Conservation (phyloP, 352 stramenopile genomes). For the Phytophthora idaei region DNA sequence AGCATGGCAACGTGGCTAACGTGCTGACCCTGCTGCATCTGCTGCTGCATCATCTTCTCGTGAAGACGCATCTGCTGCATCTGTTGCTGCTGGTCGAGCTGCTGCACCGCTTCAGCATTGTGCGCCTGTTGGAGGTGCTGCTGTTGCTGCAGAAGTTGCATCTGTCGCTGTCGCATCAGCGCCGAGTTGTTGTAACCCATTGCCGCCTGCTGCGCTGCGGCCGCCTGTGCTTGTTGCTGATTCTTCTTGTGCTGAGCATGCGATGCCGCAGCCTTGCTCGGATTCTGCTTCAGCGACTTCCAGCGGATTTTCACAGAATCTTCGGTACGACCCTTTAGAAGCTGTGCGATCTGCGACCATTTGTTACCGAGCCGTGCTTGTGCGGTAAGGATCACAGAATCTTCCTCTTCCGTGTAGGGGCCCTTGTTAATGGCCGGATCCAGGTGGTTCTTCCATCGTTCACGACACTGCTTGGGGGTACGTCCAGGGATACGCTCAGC, state of each 20-base stretch:
- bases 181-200: slow-evolving; percentile 68
- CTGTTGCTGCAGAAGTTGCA: slow-evolving; percentile 78
- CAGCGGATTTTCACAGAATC: slow-evolving; percentile 95
- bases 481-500: slow-evolving; percentile 92
- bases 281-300: slow-evolving; percentile 90
- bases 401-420: slow-evolving; percentile 95
- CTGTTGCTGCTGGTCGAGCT: slow-evolving; percentile 78
- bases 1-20: slow-evolving; percentile 48
- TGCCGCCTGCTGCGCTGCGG: slow-evolving; percentile 44
- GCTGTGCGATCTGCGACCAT: slow-evolving; percentile 96
- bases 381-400: slow-evolving; percentile 91
- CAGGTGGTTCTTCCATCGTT: slow-evolving; percentile 92
- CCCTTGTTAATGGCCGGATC: slow-evolving; percentile 94
- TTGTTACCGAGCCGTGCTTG: slow-evolving; percentile 94
- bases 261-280: slow-evolving; percentile 73
- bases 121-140: slow-evolving; percentile 63
- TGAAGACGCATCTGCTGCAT: slow-evolving; percentile 75
- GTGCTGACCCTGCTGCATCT: slow-evolving; percentile 68
- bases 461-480: slow-evolving; percentile 92
- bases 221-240: slow-evolving; percentile 60
- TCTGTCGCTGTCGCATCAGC: slow-evolving; percentile 69
- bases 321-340: slow-evolving; percentile 90
- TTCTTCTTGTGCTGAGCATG: slow-evolving; percentile 84
- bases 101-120: slow-evolving; percentile 63
- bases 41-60: slow-evolving; percentile 69